phyloP scores from a whole-genome alignment of 768 basidiomycete species.

The Candolleomyces eurysporus region DNA sequence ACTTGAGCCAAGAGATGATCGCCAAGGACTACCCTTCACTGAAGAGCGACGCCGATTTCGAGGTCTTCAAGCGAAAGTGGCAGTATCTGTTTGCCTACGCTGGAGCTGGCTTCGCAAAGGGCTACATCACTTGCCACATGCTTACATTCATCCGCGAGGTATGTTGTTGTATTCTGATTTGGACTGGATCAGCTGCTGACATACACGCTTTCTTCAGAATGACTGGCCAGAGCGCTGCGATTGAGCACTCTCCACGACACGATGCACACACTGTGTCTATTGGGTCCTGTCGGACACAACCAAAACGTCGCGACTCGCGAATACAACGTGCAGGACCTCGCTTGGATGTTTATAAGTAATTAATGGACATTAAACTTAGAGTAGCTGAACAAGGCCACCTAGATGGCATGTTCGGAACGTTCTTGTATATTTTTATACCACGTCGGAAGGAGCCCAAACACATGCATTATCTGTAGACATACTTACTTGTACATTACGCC shows the following conservation, averaged over 20 bases:
- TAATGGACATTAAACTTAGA: neutral
- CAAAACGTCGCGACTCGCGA: neutral
- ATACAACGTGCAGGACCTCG: neutral
- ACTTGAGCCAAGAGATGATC: conserved; percentile 58
- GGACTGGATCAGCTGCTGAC: neutral
- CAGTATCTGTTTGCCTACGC: conserved; percentile 83
- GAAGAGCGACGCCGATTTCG: conserved; percentile 53
- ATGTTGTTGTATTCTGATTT: conserved; percentile 21
- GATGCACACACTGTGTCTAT: neutral
- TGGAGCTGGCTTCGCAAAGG: conserved; percentile 75
- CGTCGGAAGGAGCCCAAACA: neutral
- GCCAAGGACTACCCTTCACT: conserved; percentile 60
- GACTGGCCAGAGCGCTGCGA: conserved; percentile 51
- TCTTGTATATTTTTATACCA: neutral
- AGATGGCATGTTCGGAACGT: neutral
- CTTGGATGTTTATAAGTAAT: neutral
- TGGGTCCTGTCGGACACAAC: neutral
- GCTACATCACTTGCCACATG: conserved; percentile 83
- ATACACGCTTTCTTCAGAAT: conserved; percentile 31
- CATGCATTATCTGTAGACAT: conserved; percentile 2
- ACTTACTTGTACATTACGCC: neutral
- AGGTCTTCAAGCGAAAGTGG: conserved; percentile 79
- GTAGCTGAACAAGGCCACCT: neutral
- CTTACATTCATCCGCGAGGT: conserved; percentile 70
- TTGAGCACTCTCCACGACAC: conserved; percentile 23